These are phyloP conservation scores for Phalaenopsis equestris DNA, from an alignment of 106 monocot genomes.

Conservation along the genomic window DNA sequence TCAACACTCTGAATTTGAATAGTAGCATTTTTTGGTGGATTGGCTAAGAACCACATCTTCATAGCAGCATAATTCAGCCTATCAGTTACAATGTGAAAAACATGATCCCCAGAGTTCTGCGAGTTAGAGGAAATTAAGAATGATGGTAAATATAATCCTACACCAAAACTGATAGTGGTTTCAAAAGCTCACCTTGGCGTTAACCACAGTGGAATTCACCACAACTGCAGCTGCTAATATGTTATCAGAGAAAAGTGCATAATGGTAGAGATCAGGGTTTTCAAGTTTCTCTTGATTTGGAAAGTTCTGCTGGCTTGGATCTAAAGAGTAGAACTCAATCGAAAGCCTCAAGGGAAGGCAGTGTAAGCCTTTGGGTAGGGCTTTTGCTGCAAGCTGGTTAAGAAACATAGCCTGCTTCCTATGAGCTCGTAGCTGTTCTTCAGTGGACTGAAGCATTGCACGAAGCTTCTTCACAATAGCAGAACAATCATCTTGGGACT, in stretches of 20 bases:
- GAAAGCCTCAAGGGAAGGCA: constrained; percentile 74
- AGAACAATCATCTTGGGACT: constrained; percentile 69
- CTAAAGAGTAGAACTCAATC: constrained; percentile 45
- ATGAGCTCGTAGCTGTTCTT: constrained; percentile 60
- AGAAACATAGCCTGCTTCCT: constrained; percentile 74
- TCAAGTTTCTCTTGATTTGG: constrained; percentile 59
- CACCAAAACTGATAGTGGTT: not conserved
- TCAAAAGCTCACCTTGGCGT: constrained; percentile 56
- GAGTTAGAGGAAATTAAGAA: constrained; percentile 4
- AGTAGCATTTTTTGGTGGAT: constrained; percentile 49
- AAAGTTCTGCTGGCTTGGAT: constrained; percentile 34
- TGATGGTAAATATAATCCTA: not conserved
- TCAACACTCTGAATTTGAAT: constrained; percentile 58
- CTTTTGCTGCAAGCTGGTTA: constrained; percentile 82
- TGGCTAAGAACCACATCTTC: constrained; percentile 66
- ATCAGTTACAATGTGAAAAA: constrained; percentile 68
- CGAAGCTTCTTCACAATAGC: constrained; percentile 64
- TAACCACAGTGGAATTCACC: constrained; percentile 68
- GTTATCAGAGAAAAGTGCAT: constrained; percentile 81
- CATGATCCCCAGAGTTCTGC: constrained; percentile 48
- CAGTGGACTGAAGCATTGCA: constrained; percentile 72
- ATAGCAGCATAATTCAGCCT: constrained; percentile 55
- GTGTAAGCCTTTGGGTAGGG: constrained; percentile 83
- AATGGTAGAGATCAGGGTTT: constrained; percentile 58
- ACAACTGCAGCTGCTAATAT: constrained; percentile 65